Conservation (phyloP, 441 rosid genomes). For the Populus hybrid region DNA sequence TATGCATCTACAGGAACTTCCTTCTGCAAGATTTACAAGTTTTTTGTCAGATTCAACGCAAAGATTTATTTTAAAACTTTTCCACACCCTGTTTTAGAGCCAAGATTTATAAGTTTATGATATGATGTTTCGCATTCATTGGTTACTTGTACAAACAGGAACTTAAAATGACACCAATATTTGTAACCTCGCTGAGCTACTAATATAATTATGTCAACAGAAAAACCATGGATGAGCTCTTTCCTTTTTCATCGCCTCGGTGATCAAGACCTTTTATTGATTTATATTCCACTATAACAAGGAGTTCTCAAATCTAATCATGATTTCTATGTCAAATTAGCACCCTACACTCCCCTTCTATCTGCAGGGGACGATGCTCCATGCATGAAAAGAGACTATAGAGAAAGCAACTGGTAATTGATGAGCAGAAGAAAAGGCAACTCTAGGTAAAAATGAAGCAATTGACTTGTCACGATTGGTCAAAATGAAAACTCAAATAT, state of each 20-base stretch:
- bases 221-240: not conserved
- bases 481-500: no score
- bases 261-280: not conserved
- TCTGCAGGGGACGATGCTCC: not conserved
- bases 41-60: not conserved
- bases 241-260: not conserved
- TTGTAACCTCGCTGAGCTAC: not conserved
- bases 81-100: not conserved
- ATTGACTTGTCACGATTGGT: not conserved
- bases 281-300: not conserved
- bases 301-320: not conserved
- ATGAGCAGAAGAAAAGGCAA: not conserved
- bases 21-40: constrained; percentile 40
- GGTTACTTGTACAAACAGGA: not conserved
- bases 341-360: not conserved
- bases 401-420: not conserved
- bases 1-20: constrained; percentile 51
- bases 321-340: not conserved
- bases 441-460: not conserved
- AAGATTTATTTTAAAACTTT: not conserved
- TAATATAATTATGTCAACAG: no score
- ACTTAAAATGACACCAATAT: not conserved
- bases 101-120: not conserved
- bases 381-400: not conserved
- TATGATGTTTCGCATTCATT: not conserved